Evolutionary conservation across 148 eudicot species (phyloP).

Genomic region (Oxyria digyna): DNA sequence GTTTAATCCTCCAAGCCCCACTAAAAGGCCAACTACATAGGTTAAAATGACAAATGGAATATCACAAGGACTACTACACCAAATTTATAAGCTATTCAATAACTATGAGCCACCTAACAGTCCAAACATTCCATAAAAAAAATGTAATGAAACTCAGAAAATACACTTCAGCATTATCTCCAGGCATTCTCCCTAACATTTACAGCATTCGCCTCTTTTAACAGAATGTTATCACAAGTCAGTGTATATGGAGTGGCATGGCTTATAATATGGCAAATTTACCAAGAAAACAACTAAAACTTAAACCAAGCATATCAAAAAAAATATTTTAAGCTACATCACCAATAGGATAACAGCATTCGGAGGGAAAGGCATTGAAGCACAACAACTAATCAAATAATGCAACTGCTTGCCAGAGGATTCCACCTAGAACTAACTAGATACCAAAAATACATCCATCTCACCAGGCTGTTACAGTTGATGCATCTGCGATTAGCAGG

Average conservation of each 20-base stretch:
- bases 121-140: neutral
- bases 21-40: neutral
- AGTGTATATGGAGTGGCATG: neutral
- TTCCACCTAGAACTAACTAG: neutral
- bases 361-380: neutral
- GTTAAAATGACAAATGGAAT: neutral
- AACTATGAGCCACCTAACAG: neutral
- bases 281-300: neutral
- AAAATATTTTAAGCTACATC: neutral
- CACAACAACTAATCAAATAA: neutral
- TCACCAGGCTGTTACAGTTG: slow-evolving; percentile 21
- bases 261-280: neutral
- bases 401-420: neutral
- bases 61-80: neutral
- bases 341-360: neutral
- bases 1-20: neutral
- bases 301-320: neutral
- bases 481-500: slow-evolving; percentile 19
- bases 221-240: neutral
- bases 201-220: neutral
- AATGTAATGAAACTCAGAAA: neutral
- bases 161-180: neutral
- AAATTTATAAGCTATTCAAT: neutral
- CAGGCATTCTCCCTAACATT: neutral
- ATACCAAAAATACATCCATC: neutral